Evolutionary conservation across 2,329 filamentous ascomycete genomes (phyloP).

Genomic region (Diaporthe humulicola): DNA sequence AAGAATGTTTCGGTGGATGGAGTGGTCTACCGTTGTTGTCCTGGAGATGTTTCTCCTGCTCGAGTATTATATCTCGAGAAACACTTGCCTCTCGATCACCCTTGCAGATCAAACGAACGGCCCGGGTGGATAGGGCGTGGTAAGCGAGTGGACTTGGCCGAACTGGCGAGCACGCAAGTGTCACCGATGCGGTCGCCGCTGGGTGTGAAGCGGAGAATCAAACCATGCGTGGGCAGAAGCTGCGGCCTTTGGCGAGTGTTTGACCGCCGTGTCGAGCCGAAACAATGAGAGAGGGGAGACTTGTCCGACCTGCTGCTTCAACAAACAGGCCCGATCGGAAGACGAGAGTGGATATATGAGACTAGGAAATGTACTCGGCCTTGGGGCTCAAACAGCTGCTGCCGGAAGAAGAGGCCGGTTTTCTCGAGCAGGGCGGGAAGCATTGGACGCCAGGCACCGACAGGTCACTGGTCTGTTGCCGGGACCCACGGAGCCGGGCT

Average conservation of each 20-base stretch:
- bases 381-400: conserved; percentile 11
- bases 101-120: conserved; percentile 19
- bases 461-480: conserved; percentile 30
- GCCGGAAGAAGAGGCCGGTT: conserved; percentile 20
- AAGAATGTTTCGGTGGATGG: conserved; percentile 18
- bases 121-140: background rate
- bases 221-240: conserved; percentile 5
- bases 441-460: conserved; percentile 31
- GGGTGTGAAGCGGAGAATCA: conserved; percentile 25
- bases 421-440: background rate
- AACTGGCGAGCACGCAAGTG: conserved; percentile 20
- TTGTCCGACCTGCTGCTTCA: conserved; percentile 2
- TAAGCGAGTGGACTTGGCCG: conserved; percentile 22
- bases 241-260: background rate
- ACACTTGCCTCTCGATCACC: conserved; percentile 34
- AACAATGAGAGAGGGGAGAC: background rate
- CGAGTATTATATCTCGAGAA: conserved; percentile 35
- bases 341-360: conserved; percentile 6
- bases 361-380: conserved; percentile 4
- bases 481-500: conserved; percentile 34
- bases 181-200: conserved; percentile 33
- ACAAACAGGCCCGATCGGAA: background rate
- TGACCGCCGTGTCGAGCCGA: background rate
- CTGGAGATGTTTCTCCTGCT: conserved; percentile 9
- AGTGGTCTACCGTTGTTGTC: conserved; percentile 11